Percentiles rank a stretch among this genome's conserved stretches.
Conservation (phyloP, 2,329 filamentous ascomycete genomes). For the Cadophora sp. region DNA sequence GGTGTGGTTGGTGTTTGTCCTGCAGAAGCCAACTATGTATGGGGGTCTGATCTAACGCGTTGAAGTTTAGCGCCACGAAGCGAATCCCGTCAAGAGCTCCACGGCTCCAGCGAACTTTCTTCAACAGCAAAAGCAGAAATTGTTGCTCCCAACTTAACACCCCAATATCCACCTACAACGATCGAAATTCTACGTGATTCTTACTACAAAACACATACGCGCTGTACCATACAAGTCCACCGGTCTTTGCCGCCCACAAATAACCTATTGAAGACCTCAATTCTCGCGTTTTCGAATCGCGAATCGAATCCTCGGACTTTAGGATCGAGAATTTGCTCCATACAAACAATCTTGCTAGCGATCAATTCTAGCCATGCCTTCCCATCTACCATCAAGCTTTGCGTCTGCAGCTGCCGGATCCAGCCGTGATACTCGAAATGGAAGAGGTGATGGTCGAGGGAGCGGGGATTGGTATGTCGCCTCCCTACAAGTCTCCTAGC, state of each 20-base stretch:
- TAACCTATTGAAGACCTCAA: not conserved
- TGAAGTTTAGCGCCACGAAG: not conserved
- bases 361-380: constrained; percentile 60
- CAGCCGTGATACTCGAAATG: constrained; percentile 64
- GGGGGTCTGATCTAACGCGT: not conserved
- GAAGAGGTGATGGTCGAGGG: constrained; percentile 62
- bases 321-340: constrained; percentile 23
- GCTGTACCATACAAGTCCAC: not conserved
- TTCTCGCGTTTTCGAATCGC: constrained; percentile 28
- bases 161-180: constrained; percentile 5
- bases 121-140: constrained; percentile 10
- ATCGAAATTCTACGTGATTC: constrained; percentile 18
- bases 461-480: constrained; percentile 76
- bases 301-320: constrained; percentile 18
- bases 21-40: not conserved
- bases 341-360: constrained; percentile 24
- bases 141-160: constrained; percentile 8
- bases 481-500: constrained; percentile 16
- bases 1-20: not conserved
- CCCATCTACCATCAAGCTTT: constrained; percentile 82
- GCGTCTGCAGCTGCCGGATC: constrained; percentile 79
- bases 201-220: constrained; percentile 7
- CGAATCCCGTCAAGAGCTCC: not conserved
- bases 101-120: constrained; percentile 2
- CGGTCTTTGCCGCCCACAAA: not conserved